Percentiles rank a stretch among this genome's conserved stretches.
These are phyloP conservation scores for Daldinia eschscholtzii DNA, from an alignment of 2,329 filamentous ascomycete genomes.

Conservation along the genomic window DNA sequence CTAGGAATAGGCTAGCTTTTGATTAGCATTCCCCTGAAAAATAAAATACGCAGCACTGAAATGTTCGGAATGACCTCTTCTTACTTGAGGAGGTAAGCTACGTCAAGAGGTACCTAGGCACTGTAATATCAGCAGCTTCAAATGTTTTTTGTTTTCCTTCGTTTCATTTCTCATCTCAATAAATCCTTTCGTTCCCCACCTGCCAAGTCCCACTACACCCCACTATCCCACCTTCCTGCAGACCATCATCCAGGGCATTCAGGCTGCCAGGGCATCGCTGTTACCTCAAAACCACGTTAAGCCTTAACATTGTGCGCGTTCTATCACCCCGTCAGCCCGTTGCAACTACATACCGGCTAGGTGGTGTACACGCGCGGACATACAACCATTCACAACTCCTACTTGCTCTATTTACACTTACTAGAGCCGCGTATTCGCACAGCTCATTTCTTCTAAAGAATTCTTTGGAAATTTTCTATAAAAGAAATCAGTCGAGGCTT, in stretches of 20 bases:
- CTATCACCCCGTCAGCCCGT: conserved; percentile 27
- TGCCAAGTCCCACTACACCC: conserved; percentile 18
- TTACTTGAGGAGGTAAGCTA: not conserved
- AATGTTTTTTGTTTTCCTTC: not conserved
- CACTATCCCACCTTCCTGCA: conserved; percentile 25
- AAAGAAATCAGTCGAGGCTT: not conserved
- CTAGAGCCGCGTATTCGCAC: conserved; percentile 2
- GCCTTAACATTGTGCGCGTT: conserved; percentile 26
- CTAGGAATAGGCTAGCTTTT: not conserved
- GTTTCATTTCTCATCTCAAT: not conserved
- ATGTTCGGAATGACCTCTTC: not conserved
- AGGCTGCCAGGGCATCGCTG: not conserved
- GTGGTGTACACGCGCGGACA: conserved; percentile 14
- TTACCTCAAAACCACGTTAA: conserved; percentile 13
- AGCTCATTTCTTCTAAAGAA: not conserved
- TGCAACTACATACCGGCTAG: conserved; percentile 22
- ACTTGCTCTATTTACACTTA: conserved; percentile 5
- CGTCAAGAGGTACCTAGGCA: not conserved
- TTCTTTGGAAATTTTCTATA: not conserved
- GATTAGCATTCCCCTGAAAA: not conserved
- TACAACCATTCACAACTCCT: conserved; percentile 1
- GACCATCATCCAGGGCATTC: conserved; percentile 1
- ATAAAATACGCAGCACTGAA: not conserved
- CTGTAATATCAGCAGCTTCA: not conserved
- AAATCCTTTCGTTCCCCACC: conserved; percentile 1